These are phyloP conservation scores for Rhododendron williamsianum DNA, from an alignment of 148 eudicot species.

Conservation along the genomic window DNA sequence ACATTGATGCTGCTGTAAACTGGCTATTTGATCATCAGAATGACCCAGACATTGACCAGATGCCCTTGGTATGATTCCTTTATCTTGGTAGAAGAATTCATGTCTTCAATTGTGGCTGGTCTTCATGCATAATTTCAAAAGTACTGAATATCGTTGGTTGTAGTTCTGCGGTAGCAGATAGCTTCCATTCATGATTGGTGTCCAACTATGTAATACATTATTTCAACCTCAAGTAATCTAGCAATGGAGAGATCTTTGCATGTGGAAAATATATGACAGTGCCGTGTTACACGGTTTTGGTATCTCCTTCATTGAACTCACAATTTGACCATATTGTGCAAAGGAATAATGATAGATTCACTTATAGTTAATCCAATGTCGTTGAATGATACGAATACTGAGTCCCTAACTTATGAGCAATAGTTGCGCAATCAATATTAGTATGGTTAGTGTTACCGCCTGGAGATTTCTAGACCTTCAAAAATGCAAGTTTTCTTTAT, in stretches of 20 bases:
- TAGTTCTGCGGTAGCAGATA: neutral
- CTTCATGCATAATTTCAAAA: neutral
- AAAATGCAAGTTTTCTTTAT: neutral
- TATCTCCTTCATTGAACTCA: neutral
- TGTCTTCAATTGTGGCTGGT: neutral
- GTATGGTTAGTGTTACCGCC: neutral
- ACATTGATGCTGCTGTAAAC: slow-evolving; percentile 62
- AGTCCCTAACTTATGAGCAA: neutral
- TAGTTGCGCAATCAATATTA: neutral
- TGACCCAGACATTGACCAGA: slow-evolving; percentile 62
- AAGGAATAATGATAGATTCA: neutral
- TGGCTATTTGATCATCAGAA: slow-evolving; percentile 80
- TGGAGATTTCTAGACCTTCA: neutral
- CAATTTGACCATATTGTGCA: neutral
- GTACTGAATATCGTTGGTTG: neutral
- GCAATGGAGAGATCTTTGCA: neutral
- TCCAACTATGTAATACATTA: neutral
- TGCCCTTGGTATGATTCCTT: slow-evolving; percentile 51
- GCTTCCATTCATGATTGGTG: neutral
- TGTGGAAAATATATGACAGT: neutral
- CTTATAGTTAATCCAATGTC: neutral
- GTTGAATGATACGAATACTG: neutral
- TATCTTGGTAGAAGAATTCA: slow-evolving; percentile 2
- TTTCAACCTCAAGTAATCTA: neutral
- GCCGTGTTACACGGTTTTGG: neutral